Conservation (phyloP, 306 rosid genomes). For the Arachis hypogaea region DNA sequence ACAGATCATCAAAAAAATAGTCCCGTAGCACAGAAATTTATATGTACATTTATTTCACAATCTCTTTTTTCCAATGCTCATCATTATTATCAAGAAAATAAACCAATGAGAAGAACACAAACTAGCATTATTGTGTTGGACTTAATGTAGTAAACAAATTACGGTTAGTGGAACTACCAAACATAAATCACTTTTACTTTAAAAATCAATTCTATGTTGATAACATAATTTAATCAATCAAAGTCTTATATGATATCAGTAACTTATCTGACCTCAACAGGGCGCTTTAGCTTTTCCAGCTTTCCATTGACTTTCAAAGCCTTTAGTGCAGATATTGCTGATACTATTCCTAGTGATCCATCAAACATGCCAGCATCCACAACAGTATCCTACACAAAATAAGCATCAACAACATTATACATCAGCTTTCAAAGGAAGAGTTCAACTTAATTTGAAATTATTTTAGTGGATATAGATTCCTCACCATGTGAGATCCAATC, state of each 20-base stretch:
- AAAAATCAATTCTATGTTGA: too few relatives aligned
- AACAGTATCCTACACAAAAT: slow-evolving; percentile 73
- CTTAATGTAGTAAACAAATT: neutral
- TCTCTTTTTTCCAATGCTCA: slow-evolving; percentile 4
- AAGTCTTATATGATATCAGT: slow-evolving; percentile 14
- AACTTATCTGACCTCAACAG: slow-evolving; percentile 71
- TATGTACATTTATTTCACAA: neutral
- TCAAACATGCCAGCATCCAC: slow-evolving; percentile 95
- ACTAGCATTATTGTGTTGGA: neutral
- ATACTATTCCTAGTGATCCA: slow-evolving; percentile 83
- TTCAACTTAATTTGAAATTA: slow-evolving; percentile 16
- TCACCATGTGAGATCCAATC: slow-evolving; percentile 92
- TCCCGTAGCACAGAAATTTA: slow-evolving; percentile 17
- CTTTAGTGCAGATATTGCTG: slow-evolving; percentile 87
- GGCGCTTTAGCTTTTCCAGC: slow-evolving; percentile 66
- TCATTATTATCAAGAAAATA: slow-evolving; percentile 1
- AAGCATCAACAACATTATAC: slow-evolving; percentile 24
- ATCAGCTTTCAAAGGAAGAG: slow-evolving; percentile 22
- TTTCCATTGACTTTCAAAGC: slow-evolving; percentile 61
- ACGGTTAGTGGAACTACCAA: too few relatives aligned
- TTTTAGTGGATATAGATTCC: slow-evolving; percentile 16
- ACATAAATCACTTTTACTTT: too few relatives aligned
- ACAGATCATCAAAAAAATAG: slow-evolving; percentile 15
- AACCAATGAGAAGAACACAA: neutral
- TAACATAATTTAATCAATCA: too few relatives aligned